phyloP scores from a whole-genome alignment of 345 rosid species.

The Sonneratia caseolaris region DNA sequence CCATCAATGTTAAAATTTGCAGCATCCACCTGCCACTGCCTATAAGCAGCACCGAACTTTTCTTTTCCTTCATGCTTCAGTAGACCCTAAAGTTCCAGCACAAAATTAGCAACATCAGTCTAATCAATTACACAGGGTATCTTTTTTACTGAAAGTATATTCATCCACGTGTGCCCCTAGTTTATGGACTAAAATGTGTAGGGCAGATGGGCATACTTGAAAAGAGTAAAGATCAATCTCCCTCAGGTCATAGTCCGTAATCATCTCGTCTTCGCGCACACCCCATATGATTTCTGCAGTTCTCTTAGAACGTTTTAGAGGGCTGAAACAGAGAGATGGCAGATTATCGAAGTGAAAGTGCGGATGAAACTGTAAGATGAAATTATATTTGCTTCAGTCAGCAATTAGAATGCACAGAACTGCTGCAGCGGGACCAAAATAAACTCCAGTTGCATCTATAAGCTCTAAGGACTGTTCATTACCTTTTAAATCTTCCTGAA shows the following conservation, averaged over 20 bases:
- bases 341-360: neutral
- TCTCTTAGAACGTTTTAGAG: slow-evolving; percentile 66
- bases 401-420: neutral
- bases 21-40: slow-evolving; percentile 79
- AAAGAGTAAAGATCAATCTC: slow-evolving; percentile 92
- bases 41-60: slow-evolving; percentile 68
- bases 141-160: neutral
- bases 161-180: neutral
- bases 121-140: neutral
- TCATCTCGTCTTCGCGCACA: slow-evolving; percentile 42
- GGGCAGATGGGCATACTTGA: slow-evolving; percentile 34
- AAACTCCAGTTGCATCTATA: neutral
- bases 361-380: neutral
- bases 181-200: neutral
- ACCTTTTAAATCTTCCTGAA: neutral
- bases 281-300: slow-evolving; percentile 92
- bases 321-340: slow-evolving; percentile 29
- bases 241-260: slow-evolving; percentile 58
- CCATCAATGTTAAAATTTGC: slow-evolving; percentile 74
- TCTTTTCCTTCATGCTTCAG: slow-evolving; percentile 74
- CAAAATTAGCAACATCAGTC: neutral
- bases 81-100: slow-evolving; percentile 47
- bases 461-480: neutral
- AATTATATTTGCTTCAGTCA: neutral
- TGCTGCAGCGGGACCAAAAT: neutral